Evolutionary conservation across 2,329 filamentous ascomycete species (phyloP).

Genomic region (Ophiocordyceps camponoti-floridani): DNA sequence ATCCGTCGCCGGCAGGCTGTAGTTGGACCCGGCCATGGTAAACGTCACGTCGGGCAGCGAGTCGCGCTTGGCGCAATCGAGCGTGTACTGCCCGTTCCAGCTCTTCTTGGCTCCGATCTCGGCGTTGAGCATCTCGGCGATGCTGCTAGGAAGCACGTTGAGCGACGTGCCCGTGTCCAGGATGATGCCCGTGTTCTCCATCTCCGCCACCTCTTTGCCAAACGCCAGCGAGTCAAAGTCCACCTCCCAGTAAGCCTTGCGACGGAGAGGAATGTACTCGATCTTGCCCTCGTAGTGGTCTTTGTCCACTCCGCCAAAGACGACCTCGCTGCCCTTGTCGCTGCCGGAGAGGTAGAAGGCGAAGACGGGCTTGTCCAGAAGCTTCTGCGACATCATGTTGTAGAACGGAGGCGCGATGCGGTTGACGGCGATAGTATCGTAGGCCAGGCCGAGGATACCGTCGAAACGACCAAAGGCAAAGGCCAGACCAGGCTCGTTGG

Average conservation of each 20-base stretch:
- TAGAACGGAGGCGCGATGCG: constrained; percentile 90
- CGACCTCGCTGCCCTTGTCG: constrained; percentile 64
- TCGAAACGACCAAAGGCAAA: constrained; percentile 98
- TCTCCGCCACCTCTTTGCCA: constrained; percentile 68
- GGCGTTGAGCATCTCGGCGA: constrained; percentile 92
- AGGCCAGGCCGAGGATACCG: constrained; percentile 87
- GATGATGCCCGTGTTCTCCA: constrained; percentile 89
- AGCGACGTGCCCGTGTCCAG: constrained; percentile 97
- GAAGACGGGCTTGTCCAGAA: constrained; percentile 85
- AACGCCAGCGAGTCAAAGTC: constrained; percentile 85
- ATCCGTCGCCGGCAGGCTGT: constrained; percentile 73
- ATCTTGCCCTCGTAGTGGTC: constrained; percentile 70
- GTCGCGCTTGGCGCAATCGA: constrained; percentile 75
- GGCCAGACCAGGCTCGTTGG: constrained; percentile 83
- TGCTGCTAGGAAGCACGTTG: constrained; percentile 77
- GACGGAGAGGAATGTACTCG: constrained; percentile 81
- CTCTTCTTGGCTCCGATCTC: constrained; percentile 97
- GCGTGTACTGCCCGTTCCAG: constrained; percentile 88
- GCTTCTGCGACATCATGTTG: constrained; percentile 77
- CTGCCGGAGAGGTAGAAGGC: constrained; percentile 81
- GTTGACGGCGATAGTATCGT: constrained; percentile 95
- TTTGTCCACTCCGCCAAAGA: constrained; percentile 79
- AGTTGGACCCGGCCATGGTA: constrained; percentile 78
- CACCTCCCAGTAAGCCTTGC: constrained; percentile 99
- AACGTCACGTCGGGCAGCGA: constrained; percentile 83